Evolutionary conservation across 2,329 filamentous ascomycete genomes (phyloP).

Genomic region (Talaromyces sp.): DNA sequence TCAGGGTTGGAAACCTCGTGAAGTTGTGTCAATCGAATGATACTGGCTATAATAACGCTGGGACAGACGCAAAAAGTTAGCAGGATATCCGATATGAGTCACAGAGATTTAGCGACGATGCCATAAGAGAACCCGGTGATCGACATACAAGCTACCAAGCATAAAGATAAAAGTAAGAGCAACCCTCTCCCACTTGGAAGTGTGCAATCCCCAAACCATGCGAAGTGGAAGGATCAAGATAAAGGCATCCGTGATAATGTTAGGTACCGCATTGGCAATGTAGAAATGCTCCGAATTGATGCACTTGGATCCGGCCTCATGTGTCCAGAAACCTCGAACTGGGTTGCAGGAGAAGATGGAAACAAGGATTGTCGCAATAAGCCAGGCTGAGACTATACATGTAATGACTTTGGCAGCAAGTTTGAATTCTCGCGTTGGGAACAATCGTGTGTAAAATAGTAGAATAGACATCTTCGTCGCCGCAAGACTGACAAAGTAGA

Average conservation of each 20-base stretch:
- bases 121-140: constrained; percentile 25
- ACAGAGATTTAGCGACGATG: constrained; percentile 26
- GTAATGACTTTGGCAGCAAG: constrained; percentile 23
- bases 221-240: constrained; percentile 28
- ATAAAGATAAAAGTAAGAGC: constrained; percentile 29
- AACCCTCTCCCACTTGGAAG: constrained; percentile 25
- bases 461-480: neutral
- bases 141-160: constrained; percentile 26
- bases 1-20: neutral
- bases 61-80: neutral
- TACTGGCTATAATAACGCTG: neutral
- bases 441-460: constrained; percentile 12
- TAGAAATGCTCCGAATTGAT: constrained; percentile 27
- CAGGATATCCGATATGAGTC: neutral
- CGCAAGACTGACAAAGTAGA: neutral
- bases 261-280: constrained; percentile 31
- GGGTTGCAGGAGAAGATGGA: constrained; percentile 26
- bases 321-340: constrained; percentile 28
- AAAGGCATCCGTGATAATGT: constrained; percentile 30
- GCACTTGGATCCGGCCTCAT: constrained; percentile 24
- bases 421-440: constrained; percentile 23
- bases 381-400: constrained; percentile 25
- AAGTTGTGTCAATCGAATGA: neutral
- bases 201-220: constrained; percentile 27
- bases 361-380: constrained; percentile 24